Conservation (phyloP, 176 grass and related monocot species). For the Carex pumila region DNA sequence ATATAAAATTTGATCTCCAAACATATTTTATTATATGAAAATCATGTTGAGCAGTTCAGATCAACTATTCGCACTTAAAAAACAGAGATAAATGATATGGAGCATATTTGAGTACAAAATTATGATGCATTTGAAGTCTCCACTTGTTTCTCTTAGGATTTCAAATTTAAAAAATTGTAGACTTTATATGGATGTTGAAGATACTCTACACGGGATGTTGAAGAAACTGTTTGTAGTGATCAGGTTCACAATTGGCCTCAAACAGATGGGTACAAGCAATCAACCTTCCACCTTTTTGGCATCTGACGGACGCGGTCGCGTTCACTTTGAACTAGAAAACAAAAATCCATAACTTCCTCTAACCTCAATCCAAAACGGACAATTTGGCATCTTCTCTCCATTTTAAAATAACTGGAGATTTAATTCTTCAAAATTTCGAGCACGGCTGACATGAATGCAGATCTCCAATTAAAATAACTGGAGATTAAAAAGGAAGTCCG, state of each 20-base stretch:
- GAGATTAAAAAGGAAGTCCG: neutral
- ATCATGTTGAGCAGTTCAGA: too few species aligned
- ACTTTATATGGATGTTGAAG: too few species aligned
- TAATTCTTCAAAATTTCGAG: neutral
- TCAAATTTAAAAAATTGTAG: neutral
- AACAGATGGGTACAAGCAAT: neutral
- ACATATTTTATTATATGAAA: too few species aligned
- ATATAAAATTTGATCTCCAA: too few species aligned
- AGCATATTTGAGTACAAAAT: too few species aligned
- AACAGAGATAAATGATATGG: too few species aligned
- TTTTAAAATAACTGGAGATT: neutral
- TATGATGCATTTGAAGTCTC: too few species aligned
- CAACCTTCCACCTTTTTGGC: neutral
- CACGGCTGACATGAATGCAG: neutral
- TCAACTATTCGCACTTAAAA: too few species aligned
- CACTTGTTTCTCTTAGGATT: too few species aligned
- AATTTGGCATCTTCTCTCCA: neutral
- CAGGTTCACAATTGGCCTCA: neutral
- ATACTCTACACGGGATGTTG: neutral
- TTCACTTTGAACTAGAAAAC: conserved; percentile 7
- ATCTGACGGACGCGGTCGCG: neutral
- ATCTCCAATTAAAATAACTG: neutral
- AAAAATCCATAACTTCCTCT: conserved; percentile 5
- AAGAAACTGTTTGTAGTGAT: neutral
- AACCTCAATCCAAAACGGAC: conserved; percentile 10